phyloP scores from a whole-genome alignment of 2,329 filamentous ascomycete genomes.

The Echinosphaeria canescens region DNA sequence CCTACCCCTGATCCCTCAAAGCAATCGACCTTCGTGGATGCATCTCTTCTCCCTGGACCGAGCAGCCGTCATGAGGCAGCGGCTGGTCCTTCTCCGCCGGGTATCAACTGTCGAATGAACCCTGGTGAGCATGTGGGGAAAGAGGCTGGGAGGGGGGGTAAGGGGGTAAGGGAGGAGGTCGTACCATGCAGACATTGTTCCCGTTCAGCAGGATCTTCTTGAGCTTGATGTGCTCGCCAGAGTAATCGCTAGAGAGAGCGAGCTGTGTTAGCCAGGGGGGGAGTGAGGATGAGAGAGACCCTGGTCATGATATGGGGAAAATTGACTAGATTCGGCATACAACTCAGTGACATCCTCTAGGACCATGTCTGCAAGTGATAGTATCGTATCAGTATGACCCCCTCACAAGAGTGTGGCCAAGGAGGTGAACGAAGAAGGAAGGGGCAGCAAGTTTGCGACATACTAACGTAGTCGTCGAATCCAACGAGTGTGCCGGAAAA shows the following conservation, averaged over 20 bases:
- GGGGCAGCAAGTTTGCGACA: no score
- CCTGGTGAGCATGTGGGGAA: neutral
- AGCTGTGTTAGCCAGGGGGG: no score
- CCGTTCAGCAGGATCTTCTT: constrained; percentile 92
- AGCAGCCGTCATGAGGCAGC: no score
- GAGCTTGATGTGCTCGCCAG: constrained; percentile 69
- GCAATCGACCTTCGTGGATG: no score
- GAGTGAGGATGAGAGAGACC: no score
- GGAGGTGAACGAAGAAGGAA: no score
- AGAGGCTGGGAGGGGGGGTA: no score
- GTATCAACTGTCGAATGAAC: constrained; percentile 48
- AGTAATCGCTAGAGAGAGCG: constrained; percentile 52
- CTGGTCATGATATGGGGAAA: no score
- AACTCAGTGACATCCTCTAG: constrained; percentile 94
- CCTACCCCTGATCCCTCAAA: no score
- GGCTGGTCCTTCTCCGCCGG: constrained; percentile 61
- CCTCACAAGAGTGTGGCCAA: no score
- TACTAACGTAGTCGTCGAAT: constrained; percentile 99
- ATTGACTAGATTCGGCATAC: constrained; percentile 41
- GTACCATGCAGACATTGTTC: constrained; percentile 98
- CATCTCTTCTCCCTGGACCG: no score
- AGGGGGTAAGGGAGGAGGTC: constrained; percentile 7
- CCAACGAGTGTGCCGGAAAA: constrained; percentile 88
- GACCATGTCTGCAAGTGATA: constrained; percentile 82
- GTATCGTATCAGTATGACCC: no score